Evolutionary conservation across 139 green algal species (phyloP).

Genomic region (Chlamydomonas sp.): DNA sequence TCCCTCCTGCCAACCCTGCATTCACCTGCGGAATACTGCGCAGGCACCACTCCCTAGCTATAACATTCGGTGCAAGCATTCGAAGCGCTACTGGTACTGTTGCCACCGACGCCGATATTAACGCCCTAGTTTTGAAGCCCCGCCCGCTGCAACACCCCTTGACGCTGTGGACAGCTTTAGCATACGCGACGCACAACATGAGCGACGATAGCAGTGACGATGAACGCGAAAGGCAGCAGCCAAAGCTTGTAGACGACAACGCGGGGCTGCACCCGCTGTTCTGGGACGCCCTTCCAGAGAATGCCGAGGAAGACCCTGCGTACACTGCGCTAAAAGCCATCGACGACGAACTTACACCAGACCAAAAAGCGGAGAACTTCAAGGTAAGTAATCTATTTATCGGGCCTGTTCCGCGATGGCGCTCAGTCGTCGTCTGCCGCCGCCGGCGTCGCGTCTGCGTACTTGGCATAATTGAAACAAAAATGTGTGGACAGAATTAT

Average conservation of each 20-base stretch:
- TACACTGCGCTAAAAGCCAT: conserved; percentile 72
- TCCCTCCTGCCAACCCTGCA: too few species aligned
- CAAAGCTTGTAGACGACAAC: conserved; percentile 25
- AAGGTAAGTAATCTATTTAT: conserved; percentile 57
- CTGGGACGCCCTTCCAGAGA: conserved; percentile 76
- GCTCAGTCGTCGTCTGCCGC: neutral
- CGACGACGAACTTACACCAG: conserved; percentile 73
- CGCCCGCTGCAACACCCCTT: too few species aligned
- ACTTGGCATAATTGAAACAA: too few species aligned
- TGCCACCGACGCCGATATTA: too few species aligned
- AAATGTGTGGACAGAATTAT: too few species aligned
- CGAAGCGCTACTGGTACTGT: too few species aligned
- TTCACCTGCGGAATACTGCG: too few species aligned
- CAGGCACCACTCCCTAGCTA: too few species aligned
- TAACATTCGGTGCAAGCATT: too few species aligned
- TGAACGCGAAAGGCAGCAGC: neutral
- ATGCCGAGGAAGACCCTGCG: conserved; percentile 65
- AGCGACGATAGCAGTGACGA: conserved; percentile 21
- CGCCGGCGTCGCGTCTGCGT: too few species aligned
- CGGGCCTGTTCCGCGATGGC: neutral
- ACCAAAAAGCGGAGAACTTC: conserved; percentile 74
- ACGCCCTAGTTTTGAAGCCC: too few species aligned
- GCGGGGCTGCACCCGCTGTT: conserved; percentile 68
- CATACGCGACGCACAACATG: neutral
- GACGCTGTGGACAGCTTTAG: too few species aligned